A percentile compares a stretch with the other conserved stretches of the same genome.
Evolutionary conservation across 2,329 filamentous ascomycete species (phyloP).

Genomic region (Verticillium nonalfalfae): DNA sequence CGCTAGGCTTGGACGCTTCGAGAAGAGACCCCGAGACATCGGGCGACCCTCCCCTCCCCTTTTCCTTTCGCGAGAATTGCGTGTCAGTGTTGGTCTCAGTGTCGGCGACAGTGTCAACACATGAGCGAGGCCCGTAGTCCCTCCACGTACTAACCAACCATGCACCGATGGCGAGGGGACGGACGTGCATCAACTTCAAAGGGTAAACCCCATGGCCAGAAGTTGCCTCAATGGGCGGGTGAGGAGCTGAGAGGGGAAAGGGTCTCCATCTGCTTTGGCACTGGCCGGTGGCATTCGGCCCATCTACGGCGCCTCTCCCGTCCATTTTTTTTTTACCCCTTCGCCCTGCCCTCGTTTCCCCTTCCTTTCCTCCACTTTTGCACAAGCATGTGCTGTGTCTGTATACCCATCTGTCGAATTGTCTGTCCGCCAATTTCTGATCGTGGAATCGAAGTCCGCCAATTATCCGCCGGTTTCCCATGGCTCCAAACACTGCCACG

Average conservation of each 20-base stretch:
- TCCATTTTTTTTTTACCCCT: neutral
- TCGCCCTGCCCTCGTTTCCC: neutral
- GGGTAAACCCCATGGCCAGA: no score
- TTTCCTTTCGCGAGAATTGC: neutral
- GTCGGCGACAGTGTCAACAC: no score
- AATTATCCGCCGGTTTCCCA: neutral
- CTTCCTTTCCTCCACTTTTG: no score
- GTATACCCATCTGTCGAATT: no score
- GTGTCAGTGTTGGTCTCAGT: neutral
- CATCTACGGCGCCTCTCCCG: neutral
- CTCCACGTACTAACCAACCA: no score
- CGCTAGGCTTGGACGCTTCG: neutral
- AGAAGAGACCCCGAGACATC: neutral
- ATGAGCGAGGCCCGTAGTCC: no score
- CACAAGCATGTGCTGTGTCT: no score
- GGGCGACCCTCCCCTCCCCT: neutral
- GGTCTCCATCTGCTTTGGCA: neutral
- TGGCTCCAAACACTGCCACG: neutral
- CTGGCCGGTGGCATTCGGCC: neutral
- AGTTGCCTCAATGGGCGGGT: neutral
- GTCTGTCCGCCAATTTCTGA: no score
- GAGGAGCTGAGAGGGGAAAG: neutral
- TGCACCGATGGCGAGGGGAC: no score
- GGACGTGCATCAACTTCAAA: no score
- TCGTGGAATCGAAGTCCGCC: neutral